phyloP scores from a whole-genome alignment of 2,329 filamentous ascomycete species.

The Coniella vitis region DNA sequence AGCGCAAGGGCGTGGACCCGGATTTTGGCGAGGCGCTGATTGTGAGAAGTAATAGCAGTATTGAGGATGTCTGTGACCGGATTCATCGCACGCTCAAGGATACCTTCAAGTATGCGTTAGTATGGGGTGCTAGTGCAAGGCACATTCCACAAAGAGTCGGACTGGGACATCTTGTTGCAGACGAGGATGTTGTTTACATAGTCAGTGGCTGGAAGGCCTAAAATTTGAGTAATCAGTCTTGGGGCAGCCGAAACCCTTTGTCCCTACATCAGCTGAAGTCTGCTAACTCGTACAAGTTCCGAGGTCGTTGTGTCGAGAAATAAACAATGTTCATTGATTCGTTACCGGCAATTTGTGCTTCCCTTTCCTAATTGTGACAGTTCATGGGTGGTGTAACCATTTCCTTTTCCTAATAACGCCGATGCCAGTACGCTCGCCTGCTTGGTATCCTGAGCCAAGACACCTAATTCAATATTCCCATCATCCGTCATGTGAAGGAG shows the following conservation, averaged over 20 bases:
- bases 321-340: slow-evolving; percentile 16
- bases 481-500: slow-evolving; percentile 2
- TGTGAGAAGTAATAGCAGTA: slow-evolving; percentile 77
- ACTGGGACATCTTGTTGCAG: slow-evolving; percentile 68
- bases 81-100: slow-evolving; percentile 94
- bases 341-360: slow-evolving; percentile 10
- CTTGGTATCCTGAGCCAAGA: slow-evolving; percentile 8
- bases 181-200: slow-evolving; percentile 64
- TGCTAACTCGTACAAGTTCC: not conserved
- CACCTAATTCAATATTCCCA: not conserved
- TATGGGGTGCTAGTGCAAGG: slow-evolving; percentile 94
- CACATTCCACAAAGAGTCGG: slow-evolving; percentile 94
- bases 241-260: slow-evolving; percentile 7
- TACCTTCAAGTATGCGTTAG: slow-evolving; percentile 96
- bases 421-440: slow-evolving; percentile 2
- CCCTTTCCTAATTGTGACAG: not conserved
- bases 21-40: slow-evolving; percentile 89
- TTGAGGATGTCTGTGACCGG: slow-evolving; percentile 95
- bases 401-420: slow-evolving; percentile 12
- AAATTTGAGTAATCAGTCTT: slow-evolving; percentile 3
- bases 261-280: not conserved
- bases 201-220: slow-evolving; percentile 58
- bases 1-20: slow-evolving; percentile 86
- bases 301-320: not conserved
- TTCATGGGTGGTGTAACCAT: slow-evolving; percentile 10